Conservation (phyloP, 2,329 filamentous ascomycete species). For the Colletotrichum coccodes region DNA sequence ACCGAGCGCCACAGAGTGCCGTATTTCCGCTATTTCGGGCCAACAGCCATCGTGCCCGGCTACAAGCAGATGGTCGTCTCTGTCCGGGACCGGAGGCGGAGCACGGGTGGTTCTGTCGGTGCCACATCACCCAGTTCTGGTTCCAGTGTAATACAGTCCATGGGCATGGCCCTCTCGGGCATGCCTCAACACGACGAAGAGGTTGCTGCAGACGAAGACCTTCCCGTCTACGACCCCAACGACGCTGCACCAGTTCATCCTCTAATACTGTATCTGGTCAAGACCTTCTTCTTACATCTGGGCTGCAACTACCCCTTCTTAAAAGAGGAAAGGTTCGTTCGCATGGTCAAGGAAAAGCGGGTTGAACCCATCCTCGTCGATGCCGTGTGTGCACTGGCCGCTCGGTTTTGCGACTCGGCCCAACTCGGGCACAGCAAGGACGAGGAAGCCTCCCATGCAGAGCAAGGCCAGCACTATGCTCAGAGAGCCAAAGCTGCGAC, state of each 20-base stretch:
- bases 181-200: constrained; percentile 49
- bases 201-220: constrained; percentile 55
- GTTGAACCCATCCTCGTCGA: constrained; percentile 88
- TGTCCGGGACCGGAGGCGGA: constrained; percentile 72
- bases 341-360: constrained; percentile 81
- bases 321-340: constrained; percentile 76
- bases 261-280: constrained; percentile 79
- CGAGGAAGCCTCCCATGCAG: constrained; percentile 64
- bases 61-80: constrained; percentile 94
- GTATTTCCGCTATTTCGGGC: constrained; percentile 91
- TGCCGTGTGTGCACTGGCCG: constrained; percentile 83
- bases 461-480: constrained; percentile 82
- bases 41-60: constrained; percentile 89
- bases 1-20: constrained; percentile 75
- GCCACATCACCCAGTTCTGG: constrained; percentile 59
- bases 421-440: constrained; percentile 60
- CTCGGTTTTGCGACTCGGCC: constrained; percentile 78
- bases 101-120: constrained; percentile 67
- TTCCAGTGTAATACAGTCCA: constrained; percentile 33
- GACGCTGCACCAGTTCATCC: constrained; percentile 77
- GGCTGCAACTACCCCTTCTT: constrained; percentile 90
- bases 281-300: constrained; percentile 83
- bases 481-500: constrained; percentile 85
- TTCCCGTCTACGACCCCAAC: constrained; percentile 81
- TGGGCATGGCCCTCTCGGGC: constrained; percentile 12